A percentile compares a stretch with the other conserved stretches of the same genome.
Evolutionary conservation across 2,329 filamentous ascomycete species (phyloP).

Genomic region (Scorias spongiosa): DNA sequence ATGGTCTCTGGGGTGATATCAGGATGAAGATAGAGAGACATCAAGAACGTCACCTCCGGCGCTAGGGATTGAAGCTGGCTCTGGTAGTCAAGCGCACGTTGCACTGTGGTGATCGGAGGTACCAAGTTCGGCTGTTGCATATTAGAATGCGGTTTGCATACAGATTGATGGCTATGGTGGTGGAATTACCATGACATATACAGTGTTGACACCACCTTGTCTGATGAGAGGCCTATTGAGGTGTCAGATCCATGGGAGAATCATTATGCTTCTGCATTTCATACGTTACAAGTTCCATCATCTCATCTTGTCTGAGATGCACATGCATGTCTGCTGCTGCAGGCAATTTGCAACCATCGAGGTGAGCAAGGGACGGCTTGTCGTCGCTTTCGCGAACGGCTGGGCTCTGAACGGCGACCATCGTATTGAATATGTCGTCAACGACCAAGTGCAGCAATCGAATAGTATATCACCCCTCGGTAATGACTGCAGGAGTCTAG

Average conservation of each 20-base stretch:
- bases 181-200: slow-evolving; percentile 36
- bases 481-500: too few relatives aligned
- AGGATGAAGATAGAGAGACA: slow-evolving; percentile 37
- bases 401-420: neutral
- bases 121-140: slow-evolving; percentile 32
- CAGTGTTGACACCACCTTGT: slow-evolving; percentile 36
- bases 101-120: slow-evolving; percentile 34
- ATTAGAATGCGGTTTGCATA: slow-evolving; percentile 1
- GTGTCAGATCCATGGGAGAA: slow-evolving; percentile 2
- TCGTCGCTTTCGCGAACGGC: neutral
- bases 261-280: neutral
- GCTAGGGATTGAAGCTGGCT: slow-evolving; percentile 28
- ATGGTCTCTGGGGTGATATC: slow-evolving; percentile 41
- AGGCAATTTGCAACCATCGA: slow-evolving; percentile 30
- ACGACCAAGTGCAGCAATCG: too few relatives aligned
- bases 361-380: slow-evolving; percentile 24
- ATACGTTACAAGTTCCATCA: slow-evolving; percentile 33
- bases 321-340: slow-evolving; percentile 37
- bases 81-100: slow-evolving; percentile 32
- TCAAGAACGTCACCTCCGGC: slow-evolving; percentile 34
- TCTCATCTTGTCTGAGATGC: slow-evolving; percentile 36
- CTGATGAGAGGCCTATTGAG: slow-evolving; percentile 30
- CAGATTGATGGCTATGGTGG: slow-evolving; percentile 1
- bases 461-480: too few relatives aligned
- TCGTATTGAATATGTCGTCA: too few relatives aligned